Evolutionary conservation across 2,329 filamentous ascomycete genomes (phyloP).

Genomic region (Xylaria sp.): DNA sequence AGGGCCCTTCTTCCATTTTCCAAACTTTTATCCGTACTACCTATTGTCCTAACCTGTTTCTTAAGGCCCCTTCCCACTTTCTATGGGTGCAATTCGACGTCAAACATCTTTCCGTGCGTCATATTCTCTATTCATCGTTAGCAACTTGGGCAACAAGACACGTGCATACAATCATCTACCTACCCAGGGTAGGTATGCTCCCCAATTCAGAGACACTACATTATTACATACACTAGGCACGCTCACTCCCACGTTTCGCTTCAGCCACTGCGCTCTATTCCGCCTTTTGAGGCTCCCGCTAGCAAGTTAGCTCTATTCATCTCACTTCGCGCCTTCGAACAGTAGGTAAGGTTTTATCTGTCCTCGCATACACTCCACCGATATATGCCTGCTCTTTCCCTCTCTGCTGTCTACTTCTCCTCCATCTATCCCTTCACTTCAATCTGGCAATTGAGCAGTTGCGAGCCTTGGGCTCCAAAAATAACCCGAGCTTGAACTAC

Average conservation of each 20-base stretch:
- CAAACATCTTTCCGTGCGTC: not conserved
- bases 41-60: not conserved
- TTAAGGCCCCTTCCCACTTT: not conserved
- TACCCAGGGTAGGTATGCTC: too few species aligned
- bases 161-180: not conserved
- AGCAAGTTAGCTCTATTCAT: not conserved
- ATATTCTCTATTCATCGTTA: not conserved
- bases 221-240: not conserved
- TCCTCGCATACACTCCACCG: not conserved
- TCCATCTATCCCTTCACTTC: not conserved
- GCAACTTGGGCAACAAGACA: not conserved
- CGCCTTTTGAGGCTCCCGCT: not conserved
- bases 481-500: not conserved
- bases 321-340: not conserved
- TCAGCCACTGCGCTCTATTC: not conserved
- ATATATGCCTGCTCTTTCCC: not conserved
- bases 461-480: not conserved
- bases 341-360: not conserved
- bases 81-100: not conserved
- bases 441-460: not conserved
- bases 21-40: not conserved
- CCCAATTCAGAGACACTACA: not conserved
- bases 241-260: not conserved
- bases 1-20: not conserved
- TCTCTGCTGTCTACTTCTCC: not conserved